Conservation (phyloP, 306 rosid species). For the Mimosa bimucronata region DNA sequence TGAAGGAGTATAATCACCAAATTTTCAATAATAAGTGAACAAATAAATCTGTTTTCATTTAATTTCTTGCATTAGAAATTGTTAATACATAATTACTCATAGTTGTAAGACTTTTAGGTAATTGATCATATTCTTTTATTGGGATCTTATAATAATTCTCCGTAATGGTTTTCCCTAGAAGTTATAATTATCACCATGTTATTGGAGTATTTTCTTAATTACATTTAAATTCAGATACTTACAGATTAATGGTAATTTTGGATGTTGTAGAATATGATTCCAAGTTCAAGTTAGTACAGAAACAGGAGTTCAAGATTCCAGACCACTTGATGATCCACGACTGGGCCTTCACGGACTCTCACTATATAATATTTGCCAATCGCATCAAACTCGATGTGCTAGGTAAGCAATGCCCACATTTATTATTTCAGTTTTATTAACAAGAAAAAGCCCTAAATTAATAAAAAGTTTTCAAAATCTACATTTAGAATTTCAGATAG, state of each 20-base stretch:
- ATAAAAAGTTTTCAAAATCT: too few relatives aligned
- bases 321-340: conserved; percentile 97
- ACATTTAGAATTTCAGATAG: too few relatives aligned
- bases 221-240: not conserved
- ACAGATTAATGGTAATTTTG: not conserved
- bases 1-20: too few relatives aligned
- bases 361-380: conserved; percentile 83
- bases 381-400: conserved; percentile 82
- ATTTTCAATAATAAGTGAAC: too few relatives aligned
- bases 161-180: too few relatives aligned
- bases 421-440: not conserved
- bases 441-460: too few relatives aligned
- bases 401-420: conserved; percentile 45
- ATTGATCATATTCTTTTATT: too few relatives aligned
- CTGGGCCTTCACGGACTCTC: conserved; percentile 86
- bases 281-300: conserved; percentile 56
- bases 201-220: not conserved
- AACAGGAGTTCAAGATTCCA: conserved; percentile 64
- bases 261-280: conserved; percentile 65
- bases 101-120: too few relatives aligned
- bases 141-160: too few relatives aligned
- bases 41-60: too few relatives aligned
- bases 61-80: too few relatives aligned
- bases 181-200: not conserved
- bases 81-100: too few relatives aligned